Evolutionary conservation across 2,329 filamentous ascomycete species (phyloP).

Genomic region (Calonectria honghensis): DNA sequence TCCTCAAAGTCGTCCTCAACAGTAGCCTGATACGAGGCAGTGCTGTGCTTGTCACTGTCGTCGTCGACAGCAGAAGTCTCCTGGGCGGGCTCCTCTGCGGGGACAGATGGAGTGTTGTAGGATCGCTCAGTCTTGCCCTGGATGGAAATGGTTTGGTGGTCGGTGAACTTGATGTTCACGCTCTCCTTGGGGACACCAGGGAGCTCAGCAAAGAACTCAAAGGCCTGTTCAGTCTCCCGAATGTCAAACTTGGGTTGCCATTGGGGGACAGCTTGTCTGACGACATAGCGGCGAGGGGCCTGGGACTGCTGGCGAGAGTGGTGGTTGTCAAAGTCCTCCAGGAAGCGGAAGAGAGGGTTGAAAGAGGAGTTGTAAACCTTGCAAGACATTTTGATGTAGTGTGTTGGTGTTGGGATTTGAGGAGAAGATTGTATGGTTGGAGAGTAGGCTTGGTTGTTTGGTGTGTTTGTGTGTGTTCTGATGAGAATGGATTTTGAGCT

Average conservation of each 20-base stretch:
- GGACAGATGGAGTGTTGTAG: slow-evolving; percentile 73
- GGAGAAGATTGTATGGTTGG: slow-evolving; percentile 51
- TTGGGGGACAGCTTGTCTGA: slow-evolving; percentile 61
- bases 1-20: slow-evolving; percentile 77
- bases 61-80: slow-evolving; percentile 81
- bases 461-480: slow-evolving; percentile 49
- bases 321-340: slow-evolving; percentile 76
- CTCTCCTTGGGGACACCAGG: slow-evolving; percentile 84
- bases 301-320: slow-evolving; percentile 65
- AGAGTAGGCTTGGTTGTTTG: slow-evolving; percentile 47
- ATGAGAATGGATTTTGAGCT: slow-evolving; percentile 50
- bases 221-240: slow-evolving; percentile 79
- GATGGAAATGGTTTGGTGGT: slow-evolving; percentile 82
- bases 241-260: slow-evolving; percentile 89
- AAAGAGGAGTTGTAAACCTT: slow-evolving; percentile 74
- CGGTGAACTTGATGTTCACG: slow-evolving; percentile 85
- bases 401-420: slow-evolving; percentile 48
- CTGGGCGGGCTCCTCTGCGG: slow-evolving; percentile 70
- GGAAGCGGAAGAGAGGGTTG: slow-evolving; percentile 77
- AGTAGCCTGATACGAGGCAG: slow-evolving; percentile 72
- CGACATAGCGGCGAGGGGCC: slow-evolving; percentile 49
- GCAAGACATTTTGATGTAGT: slow-evolving; percentile 66
- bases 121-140: slow-evolving; percentile 81
- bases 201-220: slow-evolving; percentile 88
- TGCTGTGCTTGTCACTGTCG: slow-evolving; percentile 47